phyloP scores from a whole-genome alignment of 176 grass and related monocot species.

The Aegilops longissima region DNA sequence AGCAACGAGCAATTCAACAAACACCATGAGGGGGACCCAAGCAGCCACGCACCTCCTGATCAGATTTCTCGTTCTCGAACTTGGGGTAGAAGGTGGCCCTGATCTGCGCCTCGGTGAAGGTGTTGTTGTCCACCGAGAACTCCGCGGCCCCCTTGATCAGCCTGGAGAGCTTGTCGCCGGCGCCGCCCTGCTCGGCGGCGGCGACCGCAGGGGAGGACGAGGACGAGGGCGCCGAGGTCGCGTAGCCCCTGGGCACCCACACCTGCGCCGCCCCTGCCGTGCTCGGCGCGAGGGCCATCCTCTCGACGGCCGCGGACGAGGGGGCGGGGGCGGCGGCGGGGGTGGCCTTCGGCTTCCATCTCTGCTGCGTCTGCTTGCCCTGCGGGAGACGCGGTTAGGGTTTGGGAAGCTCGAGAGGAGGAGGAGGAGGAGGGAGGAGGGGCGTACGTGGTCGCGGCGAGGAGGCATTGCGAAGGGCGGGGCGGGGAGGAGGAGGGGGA shows the following conservation, averaged over 20 bases:
- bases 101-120: slow-evolving; percentile 67
- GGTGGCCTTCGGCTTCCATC: slow-evolving; percentile 49
- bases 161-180: slow-evolving; percentile 26
- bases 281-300: slow-evolving; percentile 31
- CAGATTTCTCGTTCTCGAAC: slow-evolving; percentile 97
- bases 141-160: slow-evolving; percentile 55
- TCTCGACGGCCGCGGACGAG: slow-evolving; percentile 3
- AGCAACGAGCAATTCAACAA: slow-evolving; percentile 16
- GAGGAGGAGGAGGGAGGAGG: not conserved
- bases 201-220: slow-evolving; percentile 1
- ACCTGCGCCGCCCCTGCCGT: slow-evolving; percentile 6
- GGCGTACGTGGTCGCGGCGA: slow-evolving; percentile 26
- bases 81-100: slow-evolving; percentile 97
- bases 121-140: slow-evolving; percentile 67
- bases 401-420: not conserved
- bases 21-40: not conserved
- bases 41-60: slow-evolving; percentile 65
- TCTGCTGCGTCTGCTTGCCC: slow-evolving; percentile 33
- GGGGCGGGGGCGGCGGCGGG: not conserved
- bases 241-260: slow-evolving; percentile 58
- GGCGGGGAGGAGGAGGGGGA: slow-evolving; percentile 27
- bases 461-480: slow-evolving; percentile 23
- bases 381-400: not conserved
- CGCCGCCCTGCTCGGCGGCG: slow-evolving; percentile 1
- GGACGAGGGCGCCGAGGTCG: slow-evolving; percentile 14